Conservation (phyloP, 768 basidiomycete genomes). For the Filobasidium floriforme region DNA sequence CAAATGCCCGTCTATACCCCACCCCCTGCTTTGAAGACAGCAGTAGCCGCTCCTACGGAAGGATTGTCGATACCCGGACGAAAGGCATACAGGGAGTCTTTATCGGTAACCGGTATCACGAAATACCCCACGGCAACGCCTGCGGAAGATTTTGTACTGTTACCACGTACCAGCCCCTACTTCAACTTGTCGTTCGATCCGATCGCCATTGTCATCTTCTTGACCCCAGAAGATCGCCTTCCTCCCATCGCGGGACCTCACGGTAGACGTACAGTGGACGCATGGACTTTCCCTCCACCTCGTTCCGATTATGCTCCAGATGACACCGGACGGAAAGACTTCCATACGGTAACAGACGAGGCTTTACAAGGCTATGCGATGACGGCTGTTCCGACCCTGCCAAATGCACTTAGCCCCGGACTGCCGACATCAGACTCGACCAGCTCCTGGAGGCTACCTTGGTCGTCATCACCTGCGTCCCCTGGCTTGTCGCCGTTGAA, state of each 20-base stretch:
- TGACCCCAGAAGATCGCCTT: slow-evolving; percentile 48
- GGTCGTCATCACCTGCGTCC: slow-evolving; percentile 28
- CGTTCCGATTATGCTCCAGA: slow-evolving; percentile 37
- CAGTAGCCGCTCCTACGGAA: slow-evolving; percentile 29
- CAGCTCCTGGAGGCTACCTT: slow-evolving; percentile 36
- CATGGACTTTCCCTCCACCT: slow-evolving; percentile 65
- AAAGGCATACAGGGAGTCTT: slow-evolving; percentile 59
- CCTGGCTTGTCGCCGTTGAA: slow-evolving; percentile 7
- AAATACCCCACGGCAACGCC: slow-evolving; percentile 57
- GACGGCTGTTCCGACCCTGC: slow-evolving; percentile 32
- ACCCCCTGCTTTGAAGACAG: slow-evolving; percentile 23
- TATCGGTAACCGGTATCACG: slow-evolving; percentile 47
- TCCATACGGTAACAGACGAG: slow-evolving; percentile 24
- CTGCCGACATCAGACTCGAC: slow-evolving; percentile 17
- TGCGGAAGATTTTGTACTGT: slow-evolving; percentile 69
- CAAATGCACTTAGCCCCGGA: neutral
- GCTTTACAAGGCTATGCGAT: slow-evolving; percentile 38
- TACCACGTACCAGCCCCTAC: slow-evolving; percentile 66
- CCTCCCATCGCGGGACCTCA: slow-evolving; percentile 38
- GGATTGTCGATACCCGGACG: slow-evolving; percentile 50
- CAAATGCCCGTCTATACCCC: slow-evolving; percentile 53
- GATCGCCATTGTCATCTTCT: slow-evolving; percentile 57
- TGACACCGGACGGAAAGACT: slow-evolving; percentile 41
- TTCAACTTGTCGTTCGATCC: slow-evolving; percentile 63
- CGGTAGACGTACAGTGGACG: slow-evolving; percentile 54